A percentile compares a stretch with the other conserved stretches of the same genome.
Conservation (phyloP, 805 yeast genomes). For the Metschnikowia continentalis region DNA sequence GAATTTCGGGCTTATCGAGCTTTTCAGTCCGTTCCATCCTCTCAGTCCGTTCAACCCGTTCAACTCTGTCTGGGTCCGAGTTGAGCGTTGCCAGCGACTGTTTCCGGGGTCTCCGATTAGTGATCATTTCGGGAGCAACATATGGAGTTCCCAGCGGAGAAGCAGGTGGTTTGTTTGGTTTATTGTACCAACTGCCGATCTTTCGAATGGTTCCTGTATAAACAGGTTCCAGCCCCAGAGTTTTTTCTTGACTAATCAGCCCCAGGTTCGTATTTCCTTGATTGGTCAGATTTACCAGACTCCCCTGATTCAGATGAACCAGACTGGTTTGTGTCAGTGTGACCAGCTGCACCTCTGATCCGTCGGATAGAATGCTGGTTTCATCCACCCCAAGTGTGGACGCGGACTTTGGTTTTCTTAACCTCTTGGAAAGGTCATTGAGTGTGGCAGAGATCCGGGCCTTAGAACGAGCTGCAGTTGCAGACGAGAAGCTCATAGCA, state of each 20-base stretch:
- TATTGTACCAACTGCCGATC: constrained; percentile 67
- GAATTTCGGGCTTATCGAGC: constrained; percentile 6
- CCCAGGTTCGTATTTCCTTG: no score
- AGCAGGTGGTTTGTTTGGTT: constrained; percentile 29
- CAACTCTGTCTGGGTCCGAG: constrained; percentile 11
- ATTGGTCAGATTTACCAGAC: neutral
- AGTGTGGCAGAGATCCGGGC: constrained; percentile 11
- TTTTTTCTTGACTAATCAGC: no score
- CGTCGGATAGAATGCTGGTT: constrained; percentile 25
- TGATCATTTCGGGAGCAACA: constrained; percentile 66
- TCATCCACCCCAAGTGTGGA: constrained; percentile 24
- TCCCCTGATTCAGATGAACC: neutral
- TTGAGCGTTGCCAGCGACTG: constrained; percentile 14
- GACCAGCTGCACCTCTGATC: constrained; percentile 16
- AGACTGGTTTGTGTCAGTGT: neutral
- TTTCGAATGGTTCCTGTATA: constrained; percentile 23
- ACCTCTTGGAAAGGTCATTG: constrained; percentile 15
- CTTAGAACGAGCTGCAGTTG: neutral
- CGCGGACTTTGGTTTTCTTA: constrained; percentile 18
- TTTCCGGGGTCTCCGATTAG: constrained; percentile 44
- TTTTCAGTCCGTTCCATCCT: neutral
- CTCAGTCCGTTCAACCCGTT: neutral
- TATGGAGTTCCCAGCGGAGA: constrained; percentile 16
- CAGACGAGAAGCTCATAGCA: neutral
- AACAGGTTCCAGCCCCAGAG: neutral